Base-by-base conservation (phyloP, 208 protist genomes). In the Zelonia costaricensis region DNA sequence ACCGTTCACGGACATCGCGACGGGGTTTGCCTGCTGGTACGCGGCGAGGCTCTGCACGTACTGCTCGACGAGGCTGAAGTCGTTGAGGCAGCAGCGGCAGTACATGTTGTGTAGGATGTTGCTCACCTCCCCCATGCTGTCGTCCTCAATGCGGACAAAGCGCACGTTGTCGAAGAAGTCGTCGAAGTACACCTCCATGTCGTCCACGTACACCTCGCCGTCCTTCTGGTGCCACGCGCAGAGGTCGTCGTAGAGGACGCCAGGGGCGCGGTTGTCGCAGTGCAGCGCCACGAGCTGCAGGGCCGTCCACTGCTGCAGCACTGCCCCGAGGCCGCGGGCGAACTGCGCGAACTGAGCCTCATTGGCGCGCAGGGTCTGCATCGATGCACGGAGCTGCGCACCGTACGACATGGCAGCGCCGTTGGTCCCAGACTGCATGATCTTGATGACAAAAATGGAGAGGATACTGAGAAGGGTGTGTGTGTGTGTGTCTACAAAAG, bases 301-400 rank as follows among this genome's bases (percentile, higher is more conserved):
- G 10, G 89, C 89, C 9, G 86, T 92, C 86, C 89, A 95, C 62
- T 95, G 89, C 52, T 89, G 80, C 54, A 95, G 70, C 44, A 95
- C 89, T 3, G 89, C 82, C 12, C 61, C 56, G 9, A 91, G 16
- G 23, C 89, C 89, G 31, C 67, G 59, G 3, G 79, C 58, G 47
- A 95, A 95, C 28, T 63, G 72, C 28, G 61, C 48, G 33, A 91
- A 84, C 68, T 94, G 88, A 45, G 64, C 66, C 13, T 88, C 82
- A 16, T 55, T 91, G 5, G 87, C 87, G 1, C 76, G 82, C 44
- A 73, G 58, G 20, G 78, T 30, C 57, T 64, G 55, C 55, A 62
- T 56, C 3, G 56, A 23, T 10, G 69, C 62, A 12, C 62, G 52
- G 18, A 87, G 15, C 54, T 71, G 69, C 20, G 48, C 63, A n/a